Evolutionary conservation across 805 yeast genomes (phyloP), one percentile per base, ranked within the genome.

Genomic region (Candida takata): DNA sequence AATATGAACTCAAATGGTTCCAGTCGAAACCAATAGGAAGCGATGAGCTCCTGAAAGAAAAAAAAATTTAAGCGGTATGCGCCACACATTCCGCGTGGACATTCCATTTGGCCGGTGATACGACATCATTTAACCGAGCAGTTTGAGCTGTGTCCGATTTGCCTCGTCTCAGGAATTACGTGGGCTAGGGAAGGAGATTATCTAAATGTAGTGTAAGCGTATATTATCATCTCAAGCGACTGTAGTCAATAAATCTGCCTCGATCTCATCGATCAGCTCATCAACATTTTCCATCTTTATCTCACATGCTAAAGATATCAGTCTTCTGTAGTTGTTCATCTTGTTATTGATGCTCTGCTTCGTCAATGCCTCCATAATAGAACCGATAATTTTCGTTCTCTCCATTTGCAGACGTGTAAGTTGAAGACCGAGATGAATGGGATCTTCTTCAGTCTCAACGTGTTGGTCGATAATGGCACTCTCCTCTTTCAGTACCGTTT

Each of bases 211-310:
- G 10, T 2, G 23, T 20, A 20, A 20, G 23, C 10, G 23, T 20
- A 10, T 20, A 20, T 20, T 20, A 10, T 20, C 23, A 8, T 20
- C 9, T 20, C 23, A 29, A 5, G 40, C 34, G 18, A 41, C 50
- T 2, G 50, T 48, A 6, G 51, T 50, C 19, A 50, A 33, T 8
- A 64, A 42, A 38, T 63, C 70, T 18, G 57, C 55, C 39, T 65
- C 86, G 29, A 90, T 83, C 15, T 90, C 96, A 45, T 84, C 90
- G 34, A 90, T 66, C 40, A 86, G 67, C 21, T 84, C 81, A 46
- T 81, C 85, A 39, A 90, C 79, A 41, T 83, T 92, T 41, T 84
- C 94, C 15, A 79, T 69, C 33, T 78, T 74, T 36, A 86, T 68
- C 3, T 85, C 95, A 54, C 94, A 83, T 32, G 85, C 74, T 31